Evolutionary conservation across 441 rosid species (phyloP).

Genomic region (Aleurites moluccanus): DNA sequence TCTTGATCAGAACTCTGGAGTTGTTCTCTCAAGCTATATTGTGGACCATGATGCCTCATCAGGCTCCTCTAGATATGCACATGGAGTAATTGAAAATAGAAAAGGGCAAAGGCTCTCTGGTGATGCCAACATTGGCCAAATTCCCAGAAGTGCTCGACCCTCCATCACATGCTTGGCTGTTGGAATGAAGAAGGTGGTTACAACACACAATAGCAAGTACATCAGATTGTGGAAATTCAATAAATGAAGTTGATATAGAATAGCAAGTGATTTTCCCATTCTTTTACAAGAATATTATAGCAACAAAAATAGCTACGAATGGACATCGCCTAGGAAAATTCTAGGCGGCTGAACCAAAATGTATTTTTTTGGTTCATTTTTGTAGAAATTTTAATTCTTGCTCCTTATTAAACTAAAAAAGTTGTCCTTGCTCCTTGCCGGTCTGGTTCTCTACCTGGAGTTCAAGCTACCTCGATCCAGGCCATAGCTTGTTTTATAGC

Average conservation of each 20-base stretch:
- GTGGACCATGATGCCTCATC: conserved; percentile 37
- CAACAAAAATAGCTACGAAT: background rate
- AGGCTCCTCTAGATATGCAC: conserved; percentile 24
- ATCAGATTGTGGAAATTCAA: conserved; percentile 72
- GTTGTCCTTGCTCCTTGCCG: too few species aligned
- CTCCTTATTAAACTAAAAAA: too few species aligned
- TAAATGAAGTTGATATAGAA: background rate
- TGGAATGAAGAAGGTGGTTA: conserved; percentile 78
- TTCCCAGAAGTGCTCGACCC: conserved; percentile 58
- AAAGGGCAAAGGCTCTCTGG: conserved; percentile 47
- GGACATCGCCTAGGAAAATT: too few species aligned
- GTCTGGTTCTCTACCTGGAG: too few species aligned
- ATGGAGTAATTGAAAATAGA: conserved; percentile 37
- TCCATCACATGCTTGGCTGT: conserved; percentile 71
- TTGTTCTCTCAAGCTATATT: conserved; percentile 48
- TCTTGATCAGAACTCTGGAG: conserved; percentile 66
- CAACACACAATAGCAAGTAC: conserved; percentile 60
- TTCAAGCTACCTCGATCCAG: too few species aligned
- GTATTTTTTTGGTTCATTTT: too few species aligned
- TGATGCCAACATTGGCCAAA: conserved; percentile 43
- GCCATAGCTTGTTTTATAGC: too few species aligned
- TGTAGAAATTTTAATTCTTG: too few species aligned
- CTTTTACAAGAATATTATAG: background rate
- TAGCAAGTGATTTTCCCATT: background rate
- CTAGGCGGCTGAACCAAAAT: too few species aligned